Conservation (phyloP, 1,139 yeast species). For the Taphrina flavorubra region DNA sequence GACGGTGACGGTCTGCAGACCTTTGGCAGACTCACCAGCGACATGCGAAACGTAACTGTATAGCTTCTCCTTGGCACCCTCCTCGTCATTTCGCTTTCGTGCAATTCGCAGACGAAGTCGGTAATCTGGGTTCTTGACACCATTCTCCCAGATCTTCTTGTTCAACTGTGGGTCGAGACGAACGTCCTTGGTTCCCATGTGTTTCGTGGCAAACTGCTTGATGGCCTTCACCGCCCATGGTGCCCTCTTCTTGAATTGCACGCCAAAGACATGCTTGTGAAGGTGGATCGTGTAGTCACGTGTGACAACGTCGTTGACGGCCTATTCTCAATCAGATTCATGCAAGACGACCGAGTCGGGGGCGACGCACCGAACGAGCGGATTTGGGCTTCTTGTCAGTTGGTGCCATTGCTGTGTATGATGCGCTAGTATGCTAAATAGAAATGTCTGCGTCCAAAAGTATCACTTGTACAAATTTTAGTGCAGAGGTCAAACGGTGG, state of each 20-base stretch:
- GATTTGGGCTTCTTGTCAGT: conserved; percentile 61
- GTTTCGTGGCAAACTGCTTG: conserved; percentile 97
- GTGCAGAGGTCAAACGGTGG: conserved; percentile 10
- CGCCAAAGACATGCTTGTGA: conserved; percentile 61
- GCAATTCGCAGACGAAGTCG: conserved; percentile 99
- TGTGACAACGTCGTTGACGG: conserved; percentile 99
- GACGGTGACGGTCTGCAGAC: conserved; percentile 96
- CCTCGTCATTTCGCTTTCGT: conserved; percentile 99
- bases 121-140: conserved; percentile 98
- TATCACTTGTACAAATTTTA: not conserved
- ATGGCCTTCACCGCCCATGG: conserved; percentile 99
- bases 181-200: conserved; percentile 97
- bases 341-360: not conserved
- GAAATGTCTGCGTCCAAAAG: not conserved
- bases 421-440: not conserved
- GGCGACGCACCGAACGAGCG: conserved; percentile 27
- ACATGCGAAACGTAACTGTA: conserved; percentile 99
- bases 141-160: conserved; percentile 99
- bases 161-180: conserved; percentile 98
- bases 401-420: conserved; percentile 52
- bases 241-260: conserved; percentile 99
- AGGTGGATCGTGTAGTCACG: conserved; percentile 98
- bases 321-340: conserved; percentile 53
- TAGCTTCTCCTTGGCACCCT: conserved; percentile 97
- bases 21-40: conserved; percentile 91